Evolutionary conservation across 2,329 filamentous ascomycete genomes (phyloP).

Genomic region (Aspergillus transmontanensis): DNA sequence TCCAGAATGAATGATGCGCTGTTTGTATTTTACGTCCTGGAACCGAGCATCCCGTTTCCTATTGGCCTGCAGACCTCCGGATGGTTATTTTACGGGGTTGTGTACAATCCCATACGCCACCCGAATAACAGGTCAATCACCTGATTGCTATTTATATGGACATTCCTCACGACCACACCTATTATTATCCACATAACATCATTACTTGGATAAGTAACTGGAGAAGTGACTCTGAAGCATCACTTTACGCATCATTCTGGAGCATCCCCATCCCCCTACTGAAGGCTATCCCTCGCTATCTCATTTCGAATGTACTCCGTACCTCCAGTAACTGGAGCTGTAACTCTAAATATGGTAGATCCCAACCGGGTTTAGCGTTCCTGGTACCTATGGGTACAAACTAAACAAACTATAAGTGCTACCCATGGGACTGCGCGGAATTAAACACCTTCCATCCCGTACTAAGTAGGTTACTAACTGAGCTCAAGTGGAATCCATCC

Average conservation of each 20-base stretch:
- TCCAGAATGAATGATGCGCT: not conserved
- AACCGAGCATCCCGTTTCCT: not conserved
- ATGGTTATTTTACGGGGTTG: not conserved
- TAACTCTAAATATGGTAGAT: conserved; percentile 3
- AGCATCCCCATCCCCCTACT: not conserved
- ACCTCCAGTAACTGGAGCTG: not conserved
- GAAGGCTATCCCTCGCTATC: not conserved
- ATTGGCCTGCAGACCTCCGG: not conserved
- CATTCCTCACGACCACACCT: not conserved
- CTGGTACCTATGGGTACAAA: not conserved
- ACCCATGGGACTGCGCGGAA: not conserved
- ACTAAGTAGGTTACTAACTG: not conserved
- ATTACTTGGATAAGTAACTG: not conserved
- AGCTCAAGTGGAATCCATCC: not conserved
- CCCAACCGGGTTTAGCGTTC: not conserved
- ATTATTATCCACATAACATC: not conserved
- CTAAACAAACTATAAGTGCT: not conserved
- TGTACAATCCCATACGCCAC: not conserved
- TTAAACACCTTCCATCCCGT: not conserved
- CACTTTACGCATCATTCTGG: not conserved
- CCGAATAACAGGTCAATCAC: not conserved
- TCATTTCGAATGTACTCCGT: not conserved
- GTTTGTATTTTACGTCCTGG: conserved; percentile 1
- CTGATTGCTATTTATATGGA: conserved; percentile 2
- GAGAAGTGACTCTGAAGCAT: not conserved